Evolutionary conservation across 345 rosid genomes (phyloP), one percentile per base, ranked within the genome.

Genomic region (Firmiana major): DNA sequence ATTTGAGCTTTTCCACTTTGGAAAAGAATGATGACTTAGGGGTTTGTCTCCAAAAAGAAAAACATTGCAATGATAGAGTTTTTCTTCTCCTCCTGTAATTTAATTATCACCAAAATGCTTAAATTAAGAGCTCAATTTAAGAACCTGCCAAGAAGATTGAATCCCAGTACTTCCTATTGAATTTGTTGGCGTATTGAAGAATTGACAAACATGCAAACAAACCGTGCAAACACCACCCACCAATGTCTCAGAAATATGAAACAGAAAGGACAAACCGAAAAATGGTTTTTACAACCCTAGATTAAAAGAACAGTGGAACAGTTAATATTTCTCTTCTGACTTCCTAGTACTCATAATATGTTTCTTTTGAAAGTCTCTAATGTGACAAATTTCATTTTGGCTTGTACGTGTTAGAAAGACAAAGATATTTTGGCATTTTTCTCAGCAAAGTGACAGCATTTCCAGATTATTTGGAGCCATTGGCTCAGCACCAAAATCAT

Each of bases 21-120:
- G 62, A 46, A 60, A 74, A 26, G 65, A 22, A 43, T 43, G 65
- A 74, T 43, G 38, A 43, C 24, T 43, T 16, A 21, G 3, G 24
- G 77, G 55, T 11, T 60, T 59, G 76, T 74, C 77, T 24, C 17
- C 77, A 22, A 42, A 74, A 74, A 60, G 68, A 59, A 74, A 24
- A 45, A 54, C 68, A 58, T 24, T 22, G 26, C 59, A 43, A 28
- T 49, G 4, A 70, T 49, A 70, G 15, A 49, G 59, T 43, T 70
- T 49, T 70, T 65, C 40, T 28, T 26, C 64, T 59, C 26, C 64
- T 59, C 8, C 4, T 17, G 7, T 12, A 4, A 59, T 26, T 26
- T 38, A 19, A 28, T 60, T 28, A 26, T 60, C 36, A 58, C 16
- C 34, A 58, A 24, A 58, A 58, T 58, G 63, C 63, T 58, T 58